Percentiles rank a stretch among this genome's conserved stretches.
These are phyloP conservation scores for Fusarium staphyleae DNA, from an alignment of 2,329 filamentous ascomycete genomes.

Conservation along the genomic window DNA sequence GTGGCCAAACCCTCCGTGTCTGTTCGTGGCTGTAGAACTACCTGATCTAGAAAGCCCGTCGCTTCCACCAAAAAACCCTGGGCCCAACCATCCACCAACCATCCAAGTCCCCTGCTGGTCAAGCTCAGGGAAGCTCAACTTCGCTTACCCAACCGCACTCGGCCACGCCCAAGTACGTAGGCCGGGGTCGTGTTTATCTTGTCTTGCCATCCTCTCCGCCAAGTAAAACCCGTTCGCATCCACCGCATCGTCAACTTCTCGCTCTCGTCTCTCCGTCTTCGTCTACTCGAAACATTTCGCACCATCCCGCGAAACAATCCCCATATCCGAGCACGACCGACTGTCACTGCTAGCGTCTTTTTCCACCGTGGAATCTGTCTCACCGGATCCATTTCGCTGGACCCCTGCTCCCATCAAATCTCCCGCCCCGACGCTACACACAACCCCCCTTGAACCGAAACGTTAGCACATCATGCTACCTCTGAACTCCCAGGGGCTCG, in stretches of 20 bases:
- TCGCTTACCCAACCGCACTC: conserved; percentile 31
- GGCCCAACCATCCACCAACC: conserved; percentile 2
- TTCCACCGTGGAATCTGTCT: conserved; percentile 12
- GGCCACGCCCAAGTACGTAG: conserved; percentile 29
- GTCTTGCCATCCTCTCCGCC: conserved; percentile 12
- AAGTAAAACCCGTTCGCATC: neutral
- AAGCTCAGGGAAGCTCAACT: neutral
- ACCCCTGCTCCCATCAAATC: conserved; percentile 35
- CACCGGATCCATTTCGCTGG: conserved; percentile 30
- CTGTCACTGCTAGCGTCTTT: conserved; percentile 22
- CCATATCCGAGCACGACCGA: conserved; percentile 15
- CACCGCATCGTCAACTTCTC: conserved; percentile 10
- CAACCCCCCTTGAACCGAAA: conserved; percentile 37
- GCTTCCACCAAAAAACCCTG: conserved; percentile 15
- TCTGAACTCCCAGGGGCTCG: conserved; percentile 37
- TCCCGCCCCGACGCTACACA: conserved; percentile 19
- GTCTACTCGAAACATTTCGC: conserved; percentile 7
- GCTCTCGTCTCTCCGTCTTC: conserved; percentile 1
- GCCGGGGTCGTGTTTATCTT: conserved; percentile 10
- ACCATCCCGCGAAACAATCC: conserved; percentile 2
- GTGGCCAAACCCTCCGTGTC: neutral
- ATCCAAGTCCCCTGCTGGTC: conserved; percentile 4
- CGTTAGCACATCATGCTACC: conserved; percentile 42
- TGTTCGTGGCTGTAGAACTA: conserved; percentile 19
- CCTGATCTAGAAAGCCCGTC: conserved; percentile 25